Evolutionary conservation across 345 rosid genomes (phyloP).

Genomic region (Eutrema japonicum): DNA sequence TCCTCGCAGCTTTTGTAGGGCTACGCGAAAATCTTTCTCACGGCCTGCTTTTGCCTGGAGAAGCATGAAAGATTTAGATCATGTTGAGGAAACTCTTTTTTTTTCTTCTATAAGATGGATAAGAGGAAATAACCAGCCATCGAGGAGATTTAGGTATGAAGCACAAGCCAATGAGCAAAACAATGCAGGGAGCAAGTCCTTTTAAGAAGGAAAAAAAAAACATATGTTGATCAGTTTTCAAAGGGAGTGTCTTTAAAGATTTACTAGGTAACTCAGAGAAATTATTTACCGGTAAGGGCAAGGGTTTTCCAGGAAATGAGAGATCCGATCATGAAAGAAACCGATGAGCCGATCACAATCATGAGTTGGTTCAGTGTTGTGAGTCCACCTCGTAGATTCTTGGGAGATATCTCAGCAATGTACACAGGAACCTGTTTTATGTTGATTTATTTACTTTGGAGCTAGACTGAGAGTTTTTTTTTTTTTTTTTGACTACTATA

Average conservation of each 20-base stretch:
- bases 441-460: conserved; percentile 1
- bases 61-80: neutral
- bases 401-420: conserved; percentile 93
- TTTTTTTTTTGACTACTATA: conserved; percentile 17
- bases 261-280: neutral
- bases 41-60: conserved; percentile 76
- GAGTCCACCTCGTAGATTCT: conserved; percentile 86
- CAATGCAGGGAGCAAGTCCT: conserved; percentile 78
- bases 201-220: conserved; percentile 21
- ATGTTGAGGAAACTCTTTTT: neutral
- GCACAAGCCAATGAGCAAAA: conserved; percentile 68
- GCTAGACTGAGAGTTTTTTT: neutral
- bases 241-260: neutral
- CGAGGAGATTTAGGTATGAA: conserved; percentile 91
- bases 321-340: conserved; percentile 68
- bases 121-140: conserved; percentile 73
- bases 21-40: conserved; percentile 64
- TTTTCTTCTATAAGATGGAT: neutral
- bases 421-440: conserved; percentile 71
- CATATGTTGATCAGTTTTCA: conserved; percentile 30
- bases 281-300: conserved; percentile 70
- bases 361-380: conserved; percentile 84
- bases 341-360: conserved; percentile 75
- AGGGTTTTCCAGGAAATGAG: conserved; percentile 76
- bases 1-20: conserved; percentile 73